phyloP scores from a whole-genome alignment of 2,329 filamentous ascomycete genomes.

The Ophiobolus disseminans region DNA sequence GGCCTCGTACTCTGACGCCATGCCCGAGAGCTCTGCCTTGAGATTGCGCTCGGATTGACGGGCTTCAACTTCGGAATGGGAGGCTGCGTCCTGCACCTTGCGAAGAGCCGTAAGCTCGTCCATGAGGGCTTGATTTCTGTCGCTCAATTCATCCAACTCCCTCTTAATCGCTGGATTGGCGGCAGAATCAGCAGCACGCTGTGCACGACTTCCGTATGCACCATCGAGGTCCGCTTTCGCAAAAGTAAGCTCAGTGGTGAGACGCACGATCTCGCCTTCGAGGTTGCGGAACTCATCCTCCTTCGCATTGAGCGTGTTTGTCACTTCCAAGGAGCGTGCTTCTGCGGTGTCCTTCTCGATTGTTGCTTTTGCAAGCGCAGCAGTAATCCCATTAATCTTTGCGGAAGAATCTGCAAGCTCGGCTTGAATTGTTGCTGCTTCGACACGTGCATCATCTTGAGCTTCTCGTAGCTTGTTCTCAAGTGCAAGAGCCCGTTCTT shows the following conservation, averaged over 20 bases:
- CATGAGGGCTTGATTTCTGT: conserved; percentile 52
- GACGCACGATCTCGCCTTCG: conserved; percentile 69
- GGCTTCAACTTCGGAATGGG: conserved; percentile 44
- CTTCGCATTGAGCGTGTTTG: conserved; percentile 39
- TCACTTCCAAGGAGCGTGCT: conserved; percentile 35
- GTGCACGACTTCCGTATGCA: conserved; percentile 81
- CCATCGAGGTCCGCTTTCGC: conserved; percentile 90
- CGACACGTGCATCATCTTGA: conserved; percentile 43
- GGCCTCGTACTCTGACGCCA: conserved; percentile 72
- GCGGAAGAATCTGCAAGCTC: conserved; percentile 43
- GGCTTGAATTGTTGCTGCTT: conserved; percentile 46
- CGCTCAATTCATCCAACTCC: conserved; percentile 64
- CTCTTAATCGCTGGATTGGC: conserved; percentile 63
- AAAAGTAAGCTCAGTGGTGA: conserved; percentile 84
- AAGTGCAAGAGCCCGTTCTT: conserved; percentile 42
- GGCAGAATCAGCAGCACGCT: conserved; percentile 71
- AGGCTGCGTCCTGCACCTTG: conserved; percentile 44
- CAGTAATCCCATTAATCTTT: conserved; percentile 38
- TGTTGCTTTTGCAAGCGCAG: conserved; percentile 35
- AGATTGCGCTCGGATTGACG: conserved; percentile 55
- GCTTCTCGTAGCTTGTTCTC: conserved; percentile 42
- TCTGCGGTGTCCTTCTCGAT: conserved; percentile 43
- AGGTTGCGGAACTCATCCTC: conserved; percentile 51
- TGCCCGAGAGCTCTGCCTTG: conserved; percentile 70
- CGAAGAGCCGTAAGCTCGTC: conserved; percentile 55